Base-by-base conservation (phyloP, 148 eudicot species). In the Rhododendron henanense region DNA sequence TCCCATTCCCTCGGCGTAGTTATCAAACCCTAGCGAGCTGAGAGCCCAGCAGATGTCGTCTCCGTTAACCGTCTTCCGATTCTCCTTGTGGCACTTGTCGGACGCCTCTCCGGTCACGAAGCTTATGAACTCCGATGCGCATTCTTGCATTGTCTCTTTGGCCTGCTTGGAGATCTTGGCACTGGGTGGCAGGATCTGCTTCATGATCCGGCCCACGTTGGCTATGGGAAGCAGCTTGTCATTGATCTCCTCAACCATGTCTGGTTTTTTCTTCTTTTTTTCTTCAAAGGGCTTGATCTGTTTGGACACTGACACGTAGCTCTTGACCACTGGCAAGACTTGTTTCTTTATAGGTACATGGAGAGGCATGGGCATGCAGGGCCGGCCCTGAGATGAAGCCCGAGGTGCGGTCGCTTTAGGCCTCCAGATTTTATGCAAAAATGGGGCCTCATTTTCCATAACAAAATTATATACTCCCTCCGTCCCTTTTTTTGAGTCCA, bases 21-120 rank as follows among this genome's bases (percentile, higher is more conserved):
- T 87, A 57, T 92, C 94, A 82, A 92, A 90, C 89, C 94, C 94
- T 88, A 92, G 91, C 0, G 92, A 85, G 80, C 90, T 91, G 33
- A 92, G 88, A 85, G 94, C 93, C 94, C 94, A 92, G 33, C 90
- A 85, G 37, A 92, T 85, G 75, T 91, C 94, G 15, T 92, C 94
- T 8, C 94, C 94, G 61, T 88, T 92, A 3, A 92, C 89, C 37
- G 93, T 92, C 88, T 92, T 92, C 21, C 94, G 88, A 35, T 92
- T 92, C 91, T 92, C 94, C 90, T 89, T 91, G 79, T 90, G 93
- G 86, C 94, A 92, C 93, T 91, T 92, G 47, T 92, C 93, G 1
- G 93, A 90, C 0, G 94, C 94, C 53, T 92, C 93, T 0, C 93
- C 88, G 1, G 94, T 92, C 23, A 92, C 92, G 4, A 92, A 92